A percentile compares a stretch with the other conserved stretches of the same genome.
Evolutionary conservation across 345 rosid species (phyloP).

Genomic region (Citrus unshiu): DNA sequence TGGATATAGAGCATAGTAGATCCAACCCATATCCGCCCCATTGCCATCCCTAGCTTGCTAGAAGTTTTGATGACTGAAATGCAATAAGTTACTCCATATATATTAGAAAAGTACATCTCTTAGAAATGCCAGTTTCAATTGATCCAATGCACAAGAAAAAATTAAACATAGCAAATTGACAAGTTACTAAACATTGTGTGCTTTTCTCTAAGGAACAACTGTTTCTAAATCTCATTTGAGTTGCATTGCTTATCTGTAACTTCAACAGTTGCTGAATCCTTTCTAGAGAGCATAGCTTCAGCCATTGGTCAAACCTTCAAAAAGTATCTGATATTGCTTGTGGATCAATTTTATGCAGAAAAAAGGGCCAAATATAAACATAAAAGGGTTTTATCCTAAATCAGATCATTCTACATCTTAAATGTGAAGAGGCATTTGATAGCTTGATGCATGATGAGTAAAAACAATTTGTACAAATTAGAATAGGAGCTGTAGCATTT

Average conservation of each 20-base stretch:
- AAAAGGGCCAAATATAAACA: not conserved
- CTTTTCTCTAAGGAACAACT: not conserved
- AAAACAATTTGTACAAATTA: too few species aligned
- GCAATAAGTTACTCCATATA: not conserved
- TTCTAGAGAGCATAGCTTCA: not conserved
- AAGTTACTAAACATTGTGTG: too few species aligned
- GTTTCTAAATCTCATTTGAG: constrained; percentile 5
- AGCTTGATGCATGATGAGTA: not conserved
- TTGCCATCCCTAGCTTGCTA: too few species aligned
- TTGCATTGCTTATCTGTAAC: not conserved
- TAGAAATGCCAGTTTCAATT: constrained; percentile 1
- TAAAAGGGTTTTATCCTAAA: not conserved
- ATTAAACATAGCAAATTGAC: not conserved
- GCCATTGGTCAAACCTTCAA: not conserved
- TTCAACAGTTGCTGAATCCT: not conserved
- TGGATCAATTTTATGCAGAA: not conserved
- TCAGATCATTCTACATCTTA: not conserved
- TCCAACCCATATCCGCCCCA: too few species aligned
- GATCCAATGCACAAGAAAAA: not conserved
- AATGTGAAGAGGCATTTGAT: not conserved
- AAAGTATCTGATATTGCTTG: not conserved
- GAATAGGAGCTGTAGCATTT: too few species aligned
- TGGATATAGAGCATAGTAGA: too few species aligned
- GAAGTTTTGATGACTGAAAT: too few species aligned
- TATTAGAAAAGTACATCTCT: not conserved